Evolutionary conservation across 495 filamentous ascomycete species (phyloP).

Genomic region (Tuber melanosporum): DNA sequence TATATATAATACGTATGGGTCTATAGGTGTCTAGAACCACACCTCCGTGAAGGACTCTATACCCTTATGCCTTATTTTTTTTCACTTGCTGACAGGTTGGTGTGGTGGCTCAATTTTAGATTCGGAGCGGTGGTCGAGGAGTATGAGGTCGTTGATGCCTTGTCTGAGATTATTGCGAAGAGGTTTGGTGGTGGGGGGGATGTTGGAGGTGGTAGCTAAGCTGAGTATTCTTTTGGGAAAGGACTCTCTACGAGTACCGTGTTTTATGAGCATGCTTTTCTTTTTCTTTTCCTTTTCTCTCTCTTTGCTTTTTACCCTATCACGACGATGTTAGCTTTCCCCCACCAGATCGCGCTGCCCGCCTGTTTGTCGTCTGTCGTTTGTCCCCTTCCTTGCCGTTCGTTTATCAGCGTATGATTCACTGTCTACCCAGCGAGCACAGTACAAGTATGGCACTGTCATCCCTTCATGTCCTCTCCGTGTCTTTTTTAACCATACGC

Average conservation of each 20-base stretch:
- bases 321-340: neutral
- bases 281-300: neutral
- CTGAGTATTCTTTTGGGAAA: constrained; percentile 9
- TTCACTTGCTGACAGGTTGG: neutral
- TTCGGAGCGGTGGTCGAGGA: constrained; percentile 84
- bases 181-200: constrained; percentile 17
- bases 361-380: no score
- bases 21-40: neutral
- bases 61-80: neutral
- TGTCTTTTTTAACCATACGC: no score
- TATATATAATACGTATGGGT: neutral
- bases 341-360: no score
- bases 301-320: no score
- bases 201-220: constrained; percentile 12
- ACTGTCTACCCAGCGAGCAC: no score
- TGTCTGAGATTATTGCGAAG: constrained; percentile 51
- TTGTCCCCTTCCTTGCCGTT: no score
- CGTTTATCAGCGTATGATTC: no score
- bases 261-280: constrained; percentile 1
- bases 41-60: constrained; percentile 9
- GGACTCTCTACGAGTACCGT: no score
- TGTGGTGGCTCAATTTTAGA: constrained; percentile 43
- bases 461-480: no score
- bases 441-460: no score
- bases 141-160: constrained; percentile 81